Percentiles rank a stretch among this genome's conserved stretches.
These are phyloP conservation scores for Dovyalis caffra DNA, from an alignment of 345 rosid genomes.

Conservation along the genomic window DNA sequence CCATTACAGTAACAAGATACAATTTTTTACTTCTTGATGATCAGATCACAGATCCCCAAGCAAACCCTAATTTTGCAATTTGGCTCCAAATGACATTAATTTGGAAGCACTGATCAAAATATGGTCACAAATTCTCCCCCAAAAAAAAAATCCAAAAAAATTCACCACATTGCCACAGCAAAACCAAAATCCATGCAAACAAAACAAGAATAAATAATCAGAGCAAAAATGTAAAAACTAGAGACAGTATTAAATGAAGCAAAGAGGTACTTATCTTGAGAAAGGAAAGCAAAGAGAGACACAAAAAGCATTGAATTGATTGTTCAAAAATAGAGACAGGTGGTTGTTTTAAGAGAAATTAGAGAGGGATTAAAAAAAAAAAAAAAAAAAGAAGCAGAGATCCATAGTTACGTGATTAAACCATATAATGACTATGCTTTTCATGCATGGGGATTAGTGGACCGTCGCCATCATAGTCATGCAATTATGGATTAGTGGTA, in stretches of 20 bases:
- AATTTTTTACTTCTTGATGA: neutral
- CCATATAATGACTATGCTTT: neutral
- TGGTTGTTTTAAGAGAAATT: neutral
- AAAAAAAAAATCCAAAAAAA: neutral
- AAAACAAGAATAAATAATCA: neutral
- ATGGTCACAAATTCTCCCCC: neutral
- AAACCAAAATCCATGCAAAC: neutral
- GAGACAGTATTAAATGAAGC: neutral
- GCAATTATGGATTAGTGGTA: too few species aligned
- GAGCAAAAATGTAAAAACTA: neutral
- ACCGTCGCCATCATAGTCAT: neutral
- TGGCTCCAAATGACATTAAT: slow-evolving; percentile 7
- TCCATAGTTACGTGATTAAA: neutral
- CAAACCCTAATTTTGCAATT: neutral
- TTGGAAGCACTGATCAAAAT: slow-evolving; percentile 10
- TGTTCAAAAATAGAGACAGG: neutral
- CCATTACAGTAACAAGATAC: slow-evolving; percentile 17
- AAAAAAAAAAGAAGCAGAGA: neutral
- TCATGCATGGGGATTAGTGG: neutral
- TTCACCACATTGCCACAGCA: neutral
- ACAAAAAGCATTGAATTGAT: neutral
- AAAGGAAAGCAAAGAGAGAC: neutral
- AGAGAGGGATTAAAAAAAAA: neutral
- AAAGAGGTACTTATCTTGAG: neutral
- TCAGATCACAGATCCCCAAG: neutral